phyloP scores from a whole-genome alignment of 2,329 filamentous ascomycete genomes.

The Aspergillaceae sp. region DNA sequence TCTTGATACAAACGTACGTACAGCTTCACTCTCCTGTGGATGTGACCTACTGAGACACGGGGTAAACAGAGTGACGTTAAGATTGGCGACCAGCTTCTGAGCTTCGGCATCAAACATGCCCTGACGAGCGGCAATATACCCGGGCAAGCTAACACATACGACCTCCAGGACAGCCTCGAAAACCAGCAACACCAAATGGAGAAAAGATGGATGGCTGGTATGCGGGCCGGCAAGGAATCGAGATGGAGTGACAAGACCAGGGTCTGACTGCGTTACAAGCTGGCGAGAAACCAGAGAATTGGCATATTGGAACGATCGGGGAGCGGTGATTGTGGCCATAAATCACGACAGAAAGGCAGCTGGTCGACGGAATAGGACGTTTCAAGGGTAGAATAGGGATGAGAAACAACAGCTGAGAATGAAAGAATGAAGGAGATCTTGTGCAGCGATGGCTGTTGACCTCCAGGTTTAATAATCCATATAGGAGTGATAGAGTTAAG shows the following conservation, averaged over 20 bases:
- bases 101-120: constrained; percentile 93
- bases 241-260: constrained; percentile 11
- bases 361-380: background rate
- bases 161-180: constrained; percentile 94
- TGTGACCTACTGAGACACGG: constrained; percentile 68
- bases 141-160: constrained; percentile 86
- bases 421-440: too few species aligned
- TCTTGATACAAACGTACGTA: constrained; percentile 29
- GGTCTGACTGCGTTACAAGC: constrained; percentile 15
- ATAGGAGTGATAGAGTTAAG: too few species aligned
- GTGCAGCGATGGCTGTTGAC: too few species aligned
- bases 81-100: constrained; percentile 92
- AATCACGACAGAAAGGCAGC: constrained; percentile 6
- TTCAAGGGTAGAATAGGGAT: background rate
- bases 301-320: constrained; percentile 41
- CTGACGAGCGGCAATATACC: constrained; percentile 80
- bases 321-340: constrained; percentile 40
- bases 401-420: background rate
- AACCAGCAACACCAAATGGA: constrained; percentile 66
- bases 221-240: constrained; percentile 18
- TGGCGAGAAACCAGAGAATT: constrained; percentile 22
- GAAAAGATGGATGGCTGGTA: constrained; percentile 41
- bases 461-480: too few species aligned
- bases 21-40: too few species aligned
- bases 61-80: constrained; percentile 94